Conservation (phyloP, 345 rosid genomes). For the Citrus reticulata region DNA sequence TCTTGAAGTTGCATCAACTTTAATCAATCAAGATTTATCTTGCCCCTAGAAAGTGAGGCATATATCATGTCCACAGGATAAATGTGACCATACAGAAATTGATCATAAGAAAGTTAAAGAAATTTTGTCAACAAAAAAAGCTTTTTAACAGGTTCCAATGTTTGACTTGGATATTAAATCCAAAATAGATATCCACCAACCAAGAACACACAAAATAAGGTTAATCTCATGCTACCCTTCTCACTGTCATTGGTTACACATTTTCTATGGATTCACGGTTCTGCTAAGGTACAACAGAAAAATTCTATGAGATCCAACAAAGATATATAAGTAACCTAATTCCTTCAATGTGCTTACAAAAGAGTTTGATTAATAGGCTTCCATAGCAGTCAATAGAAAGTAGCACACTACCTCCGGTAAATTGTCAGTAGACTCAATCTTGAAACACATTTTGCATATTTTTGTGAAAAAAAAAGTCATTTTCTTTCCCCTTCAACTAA, state of each 20-base stretch:
- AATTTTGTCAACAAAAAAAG: not conserved
- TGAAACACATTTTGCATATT: not conserved
- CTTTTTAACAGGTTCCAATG: not conserved
- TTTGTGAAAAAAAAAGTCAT: not conserved
- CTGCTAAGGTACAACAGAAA: not conserved
- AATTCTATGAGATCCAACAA: not conserved
- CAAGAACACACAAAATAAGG: not conserved
- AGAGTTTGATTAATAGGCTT: not conserved
- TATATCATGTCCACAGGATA: not conserved
- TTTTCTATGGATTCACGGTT: not conserved
- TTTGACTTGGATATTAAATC: not conserved
- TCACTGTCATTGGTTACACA: too few relatives aligned
- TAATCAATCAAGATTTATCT: not conserved
- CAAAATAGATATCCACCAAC: not conserved
- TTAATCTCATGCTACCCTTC: not conserved
- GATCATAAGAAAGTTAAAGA: not conserved
- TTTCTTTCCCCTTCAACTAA: not conserved
- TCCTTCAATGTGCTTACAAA: not conserved
- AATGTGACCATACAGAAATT: not conserved
- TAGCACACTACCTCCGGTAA: not conserved
- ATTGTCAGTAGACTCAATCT: too few relatives aligned
- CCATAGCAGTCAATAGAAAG: not conserved
- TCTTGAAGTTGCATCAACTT: not conserved
- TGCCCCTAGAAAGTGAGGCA: not conserved
- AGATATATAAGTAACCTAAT: not conserved